A percentile compares a stretch with the other conserved stretches of the same genome.
These are phyloP conservation scores for Penicillium silybi DNA, from an alignment of 495 filamentous ascomycete genomes.

Conservation along the genomic window DNA sequence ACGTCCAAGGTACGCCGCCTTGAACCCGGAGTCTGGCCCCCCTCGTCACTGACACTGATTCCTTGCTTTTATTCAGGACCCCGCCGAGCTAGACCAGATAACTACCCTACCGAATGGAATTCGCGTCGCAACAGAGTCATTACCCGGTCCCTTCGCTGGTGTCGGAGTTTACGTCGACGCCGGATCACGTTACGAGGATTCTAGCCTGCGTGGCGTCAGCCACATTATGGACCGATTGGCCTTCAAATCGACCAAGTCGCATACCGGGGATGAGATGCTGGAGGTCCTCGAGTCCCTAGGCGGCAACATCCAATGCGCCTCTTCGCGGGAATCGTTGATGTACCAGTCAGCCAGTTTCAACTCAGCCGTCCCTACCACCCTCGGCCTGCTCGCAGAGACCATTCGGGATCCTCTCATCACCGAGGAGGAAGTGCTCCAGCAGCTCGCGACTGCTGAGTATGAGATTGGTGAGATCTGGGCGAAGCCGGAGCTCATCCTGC, in stretches of 20 bases:
- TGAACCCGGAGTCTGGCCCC: background rate
- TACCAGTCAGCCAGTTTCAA: conserved; percentile 99
- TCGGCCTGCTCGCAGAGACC: conserved; percentile 88
- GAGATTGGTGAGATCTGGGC: conserved; percentile 98
- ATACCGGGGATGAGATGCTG: conserved; percentile 77
- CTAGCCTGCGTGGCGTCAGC: conserved; percentile 80
- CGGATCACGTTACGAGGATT: conserved; percentile 90
- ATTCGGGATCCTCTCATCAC: conserved; percentile 85
- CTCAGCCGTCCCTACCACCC: conserved; percentile 75
- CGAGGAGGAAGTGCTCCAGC: conserved; percentile 81
- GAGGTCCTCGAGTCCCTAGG: conserved; percentile 81
- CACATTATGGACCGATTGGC: conserved; percentile 95
- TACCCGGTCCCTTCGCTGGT: conserved; percentile 92
- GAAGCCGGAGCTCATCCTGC: conserved; percentile 92
- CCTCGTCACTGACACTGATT: conserved; percentile 4
- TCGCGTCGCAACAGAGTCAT: conserved; percentile 89
- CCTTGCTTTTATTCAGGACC: conserved; percentile 57
- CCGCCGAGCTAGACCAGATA: conserved; percentile 80
- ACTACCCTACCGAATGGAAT: conserved; percentile 91
- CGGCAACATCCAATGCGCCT: conserved; percentile 94
- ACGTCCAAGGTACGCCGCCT: conserved; percentile 33
- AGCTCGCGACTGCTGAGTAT: conserved; percentile 87
- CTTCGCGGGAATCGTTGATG: conserved; percentile 94
- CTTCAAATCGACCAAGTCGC: conserved; percentile 84
- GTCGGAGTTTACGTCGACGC: conserved; percentile 97